Conservation (phyloP, 805 yeast species). For the Hanseniaspora lachancei region DNA sequence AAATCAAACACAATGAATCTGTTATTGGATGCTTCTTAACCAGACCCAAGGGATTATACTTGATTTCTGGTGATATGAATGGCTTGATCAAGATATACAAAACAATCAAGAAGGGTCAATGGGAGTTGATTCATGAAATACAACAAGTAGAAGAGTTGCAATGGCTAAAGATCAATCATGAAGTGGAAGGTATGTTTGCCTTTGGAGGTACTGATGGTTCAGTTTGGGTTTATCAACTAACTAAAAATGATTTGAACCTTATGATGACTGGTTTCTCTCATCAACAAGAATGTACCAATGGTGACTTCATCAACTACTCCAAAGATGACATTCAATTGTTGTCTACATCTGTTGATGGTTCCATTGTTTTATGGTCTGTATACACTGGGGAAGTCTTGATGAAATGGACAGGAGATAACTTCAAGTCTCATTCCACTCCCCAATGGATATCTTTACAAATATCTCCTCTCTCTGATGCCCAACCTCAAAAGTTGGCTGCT, state of each 20-base stretch:
- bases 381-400: constrained; percentile 59
- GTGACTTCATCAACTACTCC: constrained; percentile 51
- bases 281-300: constrained; percentile 66
- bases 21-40: constrained; percentile 78
- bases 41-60: constrained; percentile 54
- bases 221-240: constrained; percentile 80
- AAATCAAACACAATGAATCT: constrained; percentile 79
- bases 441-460: constrained; percentile 77
- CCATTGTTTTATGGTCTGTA: constrained; percentile 80
- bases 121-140: constrained; percentile 57
- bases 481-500: constrained; percentile 37
- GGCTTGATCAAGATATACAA: constrained; percentile 69
- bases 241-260: constrained; percentile 48
- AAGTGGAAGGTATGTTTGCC: constrained; percentile 60
- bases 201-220: constrained; percentile 89
- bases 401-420: constrained; percentile 50
- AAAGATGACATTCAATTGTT: constrained; percentile 51
- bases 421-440: constrained; percentile 53
- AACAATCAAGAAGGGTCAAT: constrained; percentile 66
- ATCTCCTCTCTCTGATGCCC: constrained; percentile 31
- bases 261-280: constrained; percentile 73
- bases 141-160: constrained; percentile 85
- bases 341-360: constrained; percentile 74
- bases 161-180: constrained; percentile 74
- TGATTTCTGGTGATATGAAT: constrained; percentile 89